Evolutionary conservation across 2,329 filamentous ascomycete species (phyloP), one percentile per base, ranked within the genome.

Genomic region (Periconia sp.): DNA sequence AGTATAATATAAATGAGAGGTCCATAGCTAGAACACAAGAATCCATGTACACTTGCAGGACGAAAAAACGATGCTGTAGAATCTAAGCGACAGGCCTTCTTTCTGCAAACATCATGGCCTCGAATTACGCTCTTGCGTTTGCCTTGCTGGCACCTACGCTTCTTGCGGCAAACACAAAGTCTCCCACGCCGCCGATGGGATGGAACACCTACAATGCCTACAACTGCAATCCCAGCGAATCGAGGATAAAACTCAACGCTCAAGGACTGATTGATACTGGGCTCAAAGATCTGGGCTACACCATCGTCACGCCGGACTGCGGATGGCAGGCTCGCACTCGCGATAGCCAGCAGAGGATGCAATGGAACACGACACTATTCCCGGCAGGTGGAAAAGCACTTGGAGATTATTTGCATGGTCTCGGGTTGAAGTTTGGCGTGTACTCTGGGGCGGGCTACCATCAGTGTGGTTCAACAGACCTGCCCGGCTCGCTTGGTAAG

Each of bases 151-250:
- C n/a, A n/a, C n/a, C n/a, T n/a, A n/a, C n/a, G n/a, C n/a, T n/a
- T n/a, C n/a, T n/a, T 10, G 55, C 57, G 11, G 59, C 36, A 34
- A 59, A 42, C 4, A 44, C 54, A 5, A 53, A 55, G 5, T 63
- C 60, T 2, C 44, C 57, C 6, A 63, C 60, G 1, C 47, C 59
- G 48, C 64, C 59, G 0, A 64, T 69, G 58, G 66, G 80, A 10
- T 84, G 80, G 80, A 84, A 84, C 47, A 78, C 75, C 2, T 84
- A 84, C 52, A 85, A 85, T 40, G 69, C 76, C 28, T 81, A 80
- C 59, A 70, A 66, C 36, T 83, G 80, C 56, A 63, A 63, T 1
- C 77, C 77, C 0, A 77, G 68, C 28, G 75, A 81, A 49, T 61
- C 52, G 1, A 76, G 77, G 25, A 75, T 82, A 17, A 72, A 75